Evolutionary conservation across 2,329 filamentous ascomycete genomes (phyloP).

Genomic region (Mycocentrospora acerina): DNA sequence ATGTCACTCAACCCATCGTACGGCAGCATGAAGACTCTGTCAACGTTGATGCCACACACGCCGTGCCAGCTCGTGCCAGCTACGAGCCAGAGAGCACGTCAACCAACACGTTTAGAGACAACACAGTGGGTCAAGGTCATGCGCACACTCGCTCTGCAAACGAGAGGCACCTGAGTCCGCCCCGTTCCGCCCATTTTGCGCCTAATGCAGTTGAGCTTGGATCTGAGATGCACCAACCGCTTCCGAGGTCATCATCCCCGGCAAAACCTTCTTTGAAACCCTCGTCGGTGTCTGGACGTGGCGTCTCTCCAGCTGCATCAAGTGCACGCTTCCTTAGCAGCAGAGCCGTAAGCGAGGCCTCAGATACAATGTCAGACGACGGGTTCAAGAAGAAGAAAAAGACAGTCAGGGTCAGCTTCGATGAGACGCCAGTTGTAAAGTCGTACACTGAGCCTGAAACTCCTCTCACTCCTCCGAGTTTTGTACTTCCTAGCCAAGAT

Average conservation of each 20-base stretch:
- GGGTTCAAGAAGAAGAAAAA: slow-evolving; percentile 52
- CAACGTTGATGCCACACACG: too few relatives aligned
- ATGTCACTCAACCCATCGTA: slow-evolving; percentile 2
- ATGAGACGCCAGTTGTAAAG: slow-evolving; percentile 63
- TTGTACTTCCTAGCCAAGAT: slow-evolving; percentile 52
- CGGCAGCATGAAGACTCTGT: too few relatives aligned
- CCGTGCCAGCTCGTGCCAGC: too few relatives aligned
- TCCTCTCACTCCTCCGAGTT: slow-evolving; percentile 42
- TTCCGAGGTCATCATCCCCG: slow-evolving; percentile 70
- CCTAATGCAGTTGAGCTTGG: slow-evolving; percentile 54
- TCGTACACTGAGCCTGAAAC: slow-evolving; percentile 24
- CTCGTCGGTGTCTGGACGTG: slow-evolving; percentile 52
- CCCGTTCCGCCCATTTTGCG: slow-evolving; percentile 68
- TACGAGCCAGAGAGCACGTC: slow-evolving; percentile 4
- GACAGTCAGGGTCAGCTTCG: slow-evolving; percentile 75
- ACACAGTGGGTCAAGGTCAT: slow-evolving; percentile 9
- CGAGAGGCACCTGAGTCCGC: slow-evolving; percentile 59
- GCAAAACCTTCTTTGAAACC: slow-evolving; percentile 77
- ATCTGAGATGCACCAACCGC: slow-evolving; percentile 66
- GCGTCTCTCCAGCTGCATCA: slow-evolving; percentile 49
- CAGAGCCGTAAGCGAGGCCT: slow-evolving; percentile 56
- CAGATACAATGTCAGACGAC: slow-evolving; percentile 56
- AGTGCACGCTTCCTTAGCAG: slow-evolving; percentile 52
- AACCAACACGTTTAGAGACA: slow-evolving; percentile 7
- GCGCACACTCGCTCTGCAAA: slow-evolving; percentile 27